Conservation (phyloP, 2,329 filamentous ascomycete genomes). For the Aspergillus uvarum region DNA sequence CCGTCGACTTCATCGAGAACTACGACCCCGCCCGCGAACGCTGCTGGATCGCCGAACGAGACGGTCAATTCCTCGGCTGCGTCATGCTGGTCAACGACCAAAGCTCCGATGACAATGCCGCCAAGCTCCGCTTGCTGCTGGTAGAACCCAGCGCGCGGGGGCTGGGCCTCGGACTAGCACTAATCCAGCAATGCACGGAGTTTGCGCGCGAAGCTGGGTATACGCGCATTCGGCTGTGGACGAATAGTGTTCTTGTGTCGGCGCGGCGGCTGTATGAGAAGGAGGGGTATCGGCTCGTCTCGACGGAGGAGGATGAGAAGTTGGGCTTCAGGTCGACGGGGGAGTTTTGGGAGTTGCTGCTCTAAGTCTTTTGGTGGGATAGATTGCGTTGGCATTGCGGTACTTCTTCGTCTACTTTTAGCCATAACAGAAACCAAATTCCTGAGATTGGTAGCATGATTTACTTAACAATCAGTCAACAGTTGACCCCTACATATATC, state of each 20-base stretch:
- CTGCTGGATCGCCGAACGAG: slow-evolving; percentile 30
- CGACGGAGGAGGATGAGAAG: slow-evolving; percentile 20
- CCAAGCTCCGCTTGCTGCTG: slow-evolving; percentile 27
- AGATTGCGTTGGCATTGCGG: background rate
- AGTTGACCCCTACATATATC: too few relatives aligned
- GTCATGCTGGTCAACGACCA: slow-evolving; percentile 27
- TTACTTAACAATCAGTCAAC: too few relatives aligned
- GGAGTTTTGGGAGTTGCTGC: slow-evolving; percentile 26
- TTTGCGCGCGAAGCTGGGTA: slow-evolving; percentile 27
- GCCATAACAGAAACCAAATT: too few relatives aligned
- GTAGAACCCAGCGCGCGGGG: slow-evolving; percentile 27
- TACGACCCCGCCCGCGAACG: slow-evolving; percentile 22
- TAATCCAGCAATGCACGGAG: slow-evolving; percentile 21
- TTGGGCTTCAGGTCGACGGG: slow-evolving; percentile 22
- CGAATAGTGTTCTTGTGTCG: slow-evolving; percentile 21
- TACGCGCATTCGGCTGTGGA: slow-evolving; percentile 24
- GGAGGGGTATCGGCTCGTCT: slow-evolving; percentile 24
- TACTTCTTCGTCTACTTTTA: too few relatives aligned
- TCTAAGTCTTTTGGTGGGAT: slow-evolving; percentile 3
- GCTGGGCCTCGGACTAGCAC: slow-evolving; percentile 20
- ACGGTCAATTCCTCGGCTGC: slow-evolving; percentile 21
- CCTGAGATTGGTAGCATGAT: too few relatives aligned
- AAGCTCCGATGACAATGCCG: slow-evolving; percentile 11
- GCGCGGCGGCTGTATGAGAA: slow-evolving; percentile 24
- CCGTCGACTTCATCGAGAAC: slow-evolving; percentile 23